Base-by-base conservation (phyloP, 768 basidiomycete species). In the Mycena latifolia region DNA sequence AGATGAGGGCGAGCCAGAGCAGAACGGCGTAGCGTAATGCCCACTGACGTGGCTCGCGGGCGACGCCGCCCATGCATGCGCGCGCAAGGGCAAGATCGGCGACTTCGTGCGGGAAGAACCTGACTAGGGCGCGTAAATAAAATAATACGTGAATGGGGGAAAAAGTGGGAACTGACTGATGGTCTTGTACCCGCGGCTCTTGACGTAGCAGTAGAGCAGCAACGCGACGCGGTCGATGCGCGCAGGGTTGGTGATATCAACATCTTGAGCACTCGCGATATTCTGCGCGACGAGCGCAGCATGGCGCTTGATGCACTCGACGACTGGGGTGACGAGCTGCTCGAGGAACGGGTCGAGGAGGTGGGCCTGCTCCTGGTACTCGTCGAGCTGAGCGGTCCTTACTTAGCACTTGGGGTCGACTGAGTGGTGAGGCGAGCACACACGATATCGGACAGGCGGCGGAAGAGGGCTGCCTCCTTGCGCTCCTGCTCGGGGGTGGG, bases 31-130 rank as follows among this genome's bases (percentile, higher is more conserved):
- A 95, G 65, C 95, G 90, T 55, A 95, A 76, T 25, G 91, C 80
- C 98, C 98, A 99, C 41, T 89, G 86, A 11, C 76, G 72, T 1
- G 75, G 69, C 52, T 78, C 76, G 61, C 82, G 75, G 17, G 84
- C 80, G 28, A 81, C 84, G 39, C 82, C 78, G 22, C 80, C 81
- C 72, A 94, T 85, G 72, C 89, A 92, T 20, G 85, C 82, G 17
- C 97, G 79, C 0, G 91, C 92, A 54, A 94, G 85, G 0, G 89
- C 86, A 5, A 99, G 83, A 77, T 97, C 94, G 1, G 87, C 82
- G 37, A 98, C 85, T 73, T 95, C 91, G 74, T 98, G 97, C 45
- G 97, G 97, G 74, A 99, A 98, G 77, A 92, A 96, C 67, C 94
- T 90, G 67, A 92, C 97, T 99, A 74, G 6, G 45, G 33, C 31